These are phyloP conservation scores for Leccinum disarticulatum DNA, from an alignment of 768 basidiomycete species.

Conservation along the genomic window DNA sequence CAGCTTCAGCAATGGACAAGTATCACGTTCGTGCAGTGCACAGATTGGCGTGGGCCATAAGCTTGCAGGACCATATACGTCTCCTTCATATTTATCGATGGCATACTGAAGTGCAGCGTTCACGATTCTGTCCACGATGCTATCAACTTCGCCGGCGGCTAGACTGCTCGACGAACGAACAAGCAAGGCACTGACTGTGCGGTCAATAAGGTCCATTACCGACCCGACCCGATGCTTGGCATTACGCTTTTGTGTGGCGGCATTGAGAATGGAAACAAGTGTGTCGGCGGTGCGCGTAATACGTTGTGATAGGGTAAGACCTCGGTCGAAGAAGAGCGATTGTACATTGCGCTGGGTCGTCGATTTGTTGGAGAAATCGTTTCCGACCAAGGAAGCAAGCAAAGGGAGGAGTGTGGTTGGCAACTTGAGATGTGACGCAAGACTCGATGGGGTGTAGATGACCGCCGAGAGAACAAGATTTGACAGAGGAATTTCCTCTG, in stretches of 20 bases:
- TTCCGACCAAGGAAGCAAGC: conserved; percentile 75
- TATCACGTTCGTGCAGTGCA: conserved; percentile 55
- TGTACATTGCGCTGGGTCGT: conserved; percentile 51
- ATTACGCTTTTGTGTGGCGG: conserved; percentile 47
- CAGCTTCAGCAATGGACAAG: conserved; percentile 54
- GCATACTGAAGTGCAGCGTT: conserved; percentile 78
- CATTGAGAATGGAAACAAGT: conserved; percentile 53
- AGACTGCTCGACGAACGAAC: conserved; percentile 46
- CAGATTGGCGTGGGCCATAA: conserved; percentile 61
- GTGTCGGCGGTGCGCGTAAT: conserved; percentile 64
- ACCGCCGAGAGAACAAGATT: conserved; percentile 53
- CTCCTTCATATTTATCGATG: conserved; percentile 57
- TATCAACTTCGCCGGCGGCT: conserved; percentile 62
- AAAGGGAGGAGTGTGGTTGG: conserved; percentile 74
- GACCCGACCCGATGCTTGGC: conserved; percentile 58
- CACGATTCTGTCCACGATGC: conserved; percentile 65
- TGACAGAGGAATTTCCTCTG: conserved; percentile 35
- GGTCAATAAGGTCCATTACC: conserved; percentile 77
- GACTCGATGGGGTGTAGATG: conserved; percentile 57
- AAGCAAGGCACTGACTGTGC: conserved; percentile 60
- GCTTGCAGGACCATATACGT: conserved; percentile 35
- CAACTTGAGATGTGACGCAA: conserved; percentile 66
- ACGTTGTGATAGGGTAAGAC: conserved; percentile 56
- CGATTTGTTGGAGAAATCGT: conserved; percentile 67
- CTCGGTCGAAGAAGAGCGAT: conserved; percentile 65